Base-by-base conservation (phyloP, 352 stramenopile species). In the Phytophthora pisi region DNA sequence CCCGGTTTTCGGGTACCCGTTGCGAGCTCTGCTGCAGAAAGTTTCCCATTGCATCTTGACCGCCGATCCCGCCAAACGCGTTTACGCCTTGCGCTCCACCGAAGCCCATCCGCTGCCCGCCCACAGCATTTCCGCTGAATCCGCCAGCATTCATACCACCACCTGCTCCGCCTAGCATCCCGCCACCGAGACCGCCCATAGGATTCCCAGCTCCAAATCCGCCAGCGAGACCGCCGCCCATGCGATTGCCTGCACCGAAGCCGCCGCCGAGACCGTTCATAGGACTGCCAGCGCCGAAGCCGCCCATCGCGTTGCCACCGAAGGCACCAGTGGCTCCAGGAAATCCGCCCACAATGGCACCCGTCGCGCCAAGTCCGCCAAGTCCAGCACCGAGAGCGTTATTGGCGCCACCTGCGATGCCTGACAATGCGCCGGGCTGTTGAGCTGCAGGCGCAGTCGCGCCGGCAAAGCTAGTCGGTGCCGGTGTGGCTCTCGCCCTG, bases 181-280 rank as follows among this genome's bases (percentile, higher is more conserved):
- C 36, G 15, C 56, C 67, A 55, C 56, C 56, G 5, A 55, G 7
- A 15, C 24, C 10, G 4, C 28, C 52, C 61, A 51, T 68, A 16
- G 28, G 26, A 24, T 56, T 54, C 11, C 54, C 53, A 34, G 31
- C 58, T 1, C 58, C 49, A 11, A 40, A 45, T 4, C 45, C 18
- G 16, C 49, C 30, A 26, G 24, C 24, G 3, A 26, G 24, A 26
- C 24, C 24, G 8, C 45, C 18, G 16, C 49, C 30, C 52, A 57
- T 47, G 15, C 9, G 43, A 46, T 61, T 70, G 34, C 55, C 45
- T 47, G 51, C 61, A 5, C 50, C 55, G 36, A 72, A 63, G 34
- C 57, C 57, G 5, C 45, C 57, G 3, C 54, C 54, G 15, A 61
- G 16, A 5, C 24, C 10, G 15, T 18, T 45, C 61, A 51, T 68